Conservation (phyloP, 2,329 filamentous ascomycete genomes). For the Gliomastix tumulicola region DNA sequence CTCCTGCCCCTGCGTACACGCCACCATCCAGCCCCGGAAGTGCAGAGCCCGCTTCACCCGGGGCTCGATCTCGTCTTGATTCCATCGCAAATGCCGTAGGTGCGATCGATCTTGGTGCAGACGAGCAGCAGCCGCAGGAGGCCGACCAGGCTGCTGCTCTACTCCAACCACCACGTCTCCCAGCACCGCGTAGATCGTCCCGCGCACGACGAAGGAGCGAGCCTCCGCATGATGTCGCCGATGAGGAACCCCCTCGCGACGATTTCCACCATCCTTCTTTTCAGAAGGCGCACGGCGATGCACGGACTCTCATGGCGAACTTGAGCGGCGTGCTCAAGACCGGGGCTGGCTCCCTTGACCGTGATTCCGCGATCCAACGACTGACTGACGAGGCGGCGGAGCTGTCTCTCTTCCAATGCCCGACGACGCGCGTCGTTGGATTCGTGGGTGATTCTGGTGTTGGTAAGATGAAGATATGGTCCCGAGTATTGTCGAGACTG, state of each 20-base stretch:
- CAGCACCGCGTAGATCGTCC: no score
- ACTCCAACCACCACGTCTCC: no score
- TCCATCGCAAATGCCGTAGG: no score
- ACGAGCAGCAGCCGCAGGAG: no score
- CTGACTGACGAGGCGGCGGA: conserved; percentile 22
- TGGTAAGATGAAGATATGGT: conserved; percentile 16
- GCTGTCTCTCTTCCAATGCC: conserved; percentile 27
- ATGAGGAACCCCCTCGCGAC: conserved; percentile 24
- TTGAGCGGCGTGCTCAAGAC: conserved; percentile 23
- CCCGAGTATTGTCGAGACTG: no score
- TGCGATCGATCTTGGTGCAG: no score
- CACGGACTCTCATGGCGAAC: conserved; percentile 20
- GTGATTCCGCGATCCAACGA: conserved; percentile 27
- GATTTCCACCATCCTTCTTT: conserved; percentile 25
- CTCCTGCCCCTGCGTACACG: no score
- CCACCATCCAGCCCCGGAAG: no score
- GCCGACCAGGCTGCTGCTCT: no score
- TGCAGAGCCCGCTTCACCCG: no score
- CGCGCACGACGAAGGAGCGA: no score
- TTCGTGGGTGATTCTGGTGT: conserved; percentile 42
- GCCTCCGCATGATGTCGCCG: conserved; percentile 15
- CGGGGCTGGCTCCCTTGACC: conserved; percentile 22
- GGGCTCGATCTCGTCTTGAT: no score
- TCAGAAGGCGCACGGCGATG: conserved; percentile 22
- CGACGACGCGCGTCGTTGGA: conserved; percentile 31